Evolutionary conservation across 306 rosid species (phyloP).

Genomic region (Glycyrrhiza uralensis): DNA sequence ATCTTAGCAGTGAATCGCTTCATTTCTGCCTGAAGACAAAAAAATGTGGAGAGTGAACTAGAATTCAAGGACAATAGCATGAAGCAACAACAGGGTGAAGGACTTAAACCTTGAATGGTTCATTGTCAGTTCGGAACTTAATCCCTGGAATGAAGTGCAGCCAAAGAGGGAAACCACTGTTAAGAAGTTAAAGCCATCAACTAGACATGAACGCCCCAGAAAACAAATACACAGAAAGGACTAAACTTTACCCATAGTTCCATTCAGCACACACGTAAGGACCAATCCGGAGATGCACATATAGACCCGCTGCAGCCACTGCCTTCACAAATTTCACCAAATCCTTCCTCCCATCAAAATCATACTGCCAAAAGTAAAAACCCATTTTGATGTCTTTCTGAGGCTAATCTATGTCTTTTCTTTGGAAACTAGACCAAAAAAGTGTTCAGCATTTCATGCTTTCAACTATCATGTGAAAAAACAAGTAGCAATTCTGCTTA

Average conservation of each 20-base stretch:
- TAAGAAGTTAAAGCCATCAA: slow-evolving; percentile 27
- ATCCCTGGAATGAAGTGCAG: slow-evolving; percentile 84
- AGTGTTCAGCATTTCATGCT: slow-evolving; percentile 10
- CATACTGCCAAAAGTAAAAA: slow-evolving; percentile 51
- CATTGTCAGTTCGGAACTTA: slow-evolving; percentile 85
- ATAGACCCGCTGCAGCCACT: slow-evolving; percentile 79
- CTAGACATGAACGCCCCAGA: slow-evolving; percentile 10
- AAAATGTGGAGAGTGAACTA: not conserved
- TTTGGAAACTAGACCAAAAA: not conserved
- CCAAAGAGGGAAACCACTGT: slow-evolving; percentile 97
- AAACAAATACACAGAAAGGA: not conserved
- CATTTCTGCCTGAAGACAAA: slow-evolving; percentile 82
- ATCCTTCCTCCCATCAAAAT: slow-evolving; percentile 79
- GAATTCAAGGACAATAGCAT: not conserved
- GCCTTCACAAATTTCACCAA: slow-evolving; percentile 73
- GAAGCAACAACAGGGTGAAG: not conserved
- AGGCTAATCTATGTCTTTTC: not conserved
- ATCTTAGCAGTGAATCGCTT: slow-evolving; percentile 79
- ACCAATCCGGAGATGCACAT: slow-evolving; percentile 89
- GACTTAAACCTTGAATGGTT: slow-evolving; percentile 80
- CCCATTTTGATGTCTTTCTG: slow-evolving; percentile 9
- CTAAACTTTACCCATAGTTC: slow-evolving; percentile 78
- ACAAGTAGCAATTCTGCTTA: not conserved
- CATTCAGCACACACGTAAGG: slow-evolving; percentile 98
- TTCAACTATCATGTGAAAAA: slow-evolving; percentile 1